Evolutionary conservation across 2,329 filamentous ascomycete genomes (phyloP).

Genomic region (Nannizzia gypsea): DNA sequence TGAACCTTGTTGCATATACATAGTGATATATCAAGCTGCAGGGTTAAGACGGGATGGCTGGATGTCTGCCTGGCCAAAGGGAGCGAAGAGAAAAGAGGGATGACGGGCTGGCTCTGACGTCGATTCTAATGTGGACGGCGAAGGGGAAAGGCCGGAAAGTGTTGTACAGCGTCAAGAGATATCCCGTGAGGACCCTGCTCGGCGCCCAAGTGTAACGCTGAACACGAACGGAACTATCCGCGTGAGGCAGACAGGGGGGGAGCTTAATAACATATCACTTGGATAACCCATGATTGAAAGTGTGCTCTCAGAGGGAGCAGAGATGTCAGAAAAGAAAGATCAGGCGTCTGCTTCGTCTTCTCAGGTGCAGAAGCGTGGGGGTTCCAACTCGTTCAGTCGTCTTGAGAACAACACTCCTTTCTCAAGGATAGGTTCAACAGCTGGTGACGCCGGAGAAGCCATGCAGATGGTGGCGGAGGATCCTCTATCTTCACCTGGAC

Average conservation of each 20-base stretch:
- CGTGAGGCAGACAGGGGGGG: background rate
- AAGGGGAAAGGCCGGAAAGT: background rate
- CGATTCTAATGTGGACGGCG: background rate
- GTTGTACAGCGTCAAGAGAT: background rate
- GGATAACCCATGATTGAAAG: background rate
- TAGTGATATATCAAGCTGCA: background rate
- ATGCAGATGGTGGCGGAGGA: background rate
- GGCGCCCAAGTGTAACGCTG: background rate
- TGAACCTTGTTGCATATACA: background rate
- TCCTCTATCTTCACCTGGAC: constrained; percentile 5
- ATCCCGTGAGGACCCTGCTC: constrained; percentile 1
- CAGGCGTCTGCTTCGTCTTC: background rate
- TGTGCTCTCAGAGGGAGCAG: background rate
- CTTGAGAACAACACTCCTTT: constrained; percentile 9
- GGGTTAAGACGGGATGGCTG: too few species aligned
- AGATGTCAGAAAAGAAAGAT: background rate
- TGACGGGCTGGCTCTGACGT: background rate
- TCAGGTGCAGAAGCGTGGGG: background rate
- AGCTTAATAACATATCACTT: background rate
- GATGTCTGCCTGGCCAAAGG: too few species aligned
- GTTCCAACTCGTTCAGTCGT: background rate
- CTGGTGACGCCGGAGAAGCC: constrained; percentile 14
- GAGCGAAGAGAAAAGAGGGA: background rate
- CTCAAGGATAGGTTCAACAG: constrained; percentile 20
- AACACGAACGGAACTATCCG: background rate